These are phyloP conservation scores for Symbiodinium pilosum DNA, from an alignment of 73 alveolate species.

Conservation along the genomic window DNA sequence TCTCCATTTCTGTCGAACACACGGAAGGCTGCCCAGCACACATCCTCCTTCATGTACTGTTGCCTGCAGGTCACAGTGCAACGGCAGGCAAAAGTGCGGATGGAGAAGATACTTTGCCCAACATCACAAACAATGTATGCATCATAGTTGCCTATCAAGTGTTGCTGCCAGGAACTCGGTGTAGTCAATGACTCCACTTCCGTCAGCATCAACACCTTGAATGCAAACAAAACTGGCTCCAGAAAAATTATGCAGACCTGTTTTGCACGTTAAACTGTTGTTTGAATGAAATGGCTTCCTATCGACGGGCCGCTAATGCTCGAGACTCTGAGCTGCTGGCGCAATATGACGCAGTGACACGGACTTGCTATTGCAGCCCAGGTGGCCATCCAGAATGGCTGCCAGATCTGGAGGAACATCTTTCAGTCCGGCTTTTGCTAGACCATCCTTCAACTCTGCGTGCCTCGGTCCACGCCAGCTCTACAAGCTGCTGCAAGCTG, in stretches of 20 bases:
- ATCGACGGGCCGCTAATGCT: no score
- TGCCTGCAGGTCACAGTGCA: no score
- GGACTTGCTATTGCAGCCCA: not conserved
- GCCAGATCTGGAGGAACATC: slow-evolving; percentile 82
- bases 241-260: no score
- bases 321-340: not conserved
- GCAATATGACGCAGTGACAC: not conserved
- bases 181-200: slow-evolving; percentile 92
- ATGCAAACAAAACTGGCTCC: no score
- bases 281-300: no score
- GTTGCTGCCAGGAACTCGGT: slow-evolving; percentile 94
- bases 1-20: slow-evolving; percentile 94
- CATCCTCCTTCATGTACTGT: slow-evolving; percentile 82
- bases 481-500: not conserved
- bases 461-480: slow-evolving; percentile 1
- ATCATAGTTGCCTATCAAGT: slow-evolving; percentile 23
- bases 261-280: no score
- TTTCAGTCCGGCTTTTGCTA: slow-evolving; percentile 54
- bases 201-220: slow-evolving; percentile 70
- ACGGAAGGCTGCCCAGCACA: slow-evolving; percentile 94
- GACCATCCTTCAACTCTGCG: slow-evolving; percentile 68
- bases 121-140: no score
- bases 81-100: no score
- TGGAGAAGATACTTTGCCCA: no score
- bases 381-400: slow-evolving; percentile 53